Evolutionary conservation across 2,329 filamentous ascomycete species (phyloP).

Genomic region (Xylariaceae sp.): DNA sequence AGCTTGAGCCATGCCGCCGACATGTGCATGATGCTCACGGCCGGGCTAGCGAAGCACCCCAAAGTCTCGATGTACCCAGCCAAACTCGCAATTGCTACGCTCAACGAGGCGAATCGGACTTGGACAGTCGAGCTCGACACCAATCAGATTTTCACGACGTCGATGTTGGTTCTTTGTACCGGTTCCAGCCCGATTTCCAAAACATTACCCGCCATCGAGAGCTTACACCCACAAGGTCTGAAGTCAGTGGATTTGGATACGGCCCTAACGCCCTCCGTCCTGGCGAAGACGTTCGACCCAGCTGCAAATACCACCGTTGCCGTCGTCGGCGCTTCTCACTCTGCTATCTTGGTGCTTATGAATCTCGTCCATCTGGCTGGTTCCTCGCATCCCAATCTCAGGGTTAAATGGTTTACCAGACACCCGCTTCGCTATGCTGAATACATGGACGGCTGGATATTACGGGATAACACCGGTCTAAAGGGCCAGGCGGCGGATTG

Average conservation of each 20-base stretch:
- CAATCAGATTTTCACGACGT: conserved; percentile 34
- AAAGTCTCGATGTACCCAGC: conserved; percentile 37
- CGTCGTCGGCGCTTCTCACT: conserved; percentile 58
- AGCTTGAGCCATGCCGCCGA: conserved; percentile 53
- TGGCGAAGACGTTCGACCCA: conserved; percentile 37
- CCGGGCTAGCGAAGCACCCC: conserved; percentile 38
- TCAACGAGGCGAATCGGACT: conserved; percentile 29
- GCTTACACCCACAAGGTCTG: conserved; percentile 23
- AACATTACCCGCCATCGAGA: conserved; percentile 36
- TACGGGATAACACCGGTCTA: conserved; percentile 59
- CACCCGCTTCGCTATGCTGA: conserved; percentile 56
- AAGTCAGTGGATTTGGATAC: conserved; percentile 46
- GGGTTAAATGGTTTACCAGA: conserved; percentile 58
- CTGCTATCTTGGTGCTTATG: conserved; percentile 55
- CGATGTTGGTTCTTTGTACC: conserved; percentile 51
- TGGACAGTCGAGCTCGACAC: conserved; percentile 27
- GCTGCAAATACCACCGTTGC: conserved; percentile 41
- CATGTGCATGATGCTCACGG: conserved; percentile 41
- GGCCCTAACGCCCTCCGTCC: conserved; percentile 47
- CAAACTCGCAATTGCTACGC: conserved; percentile 35
- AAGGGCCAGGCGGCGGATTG: conserved; percentile 57
- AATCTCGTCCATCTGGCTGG: conserved; percentile 52
- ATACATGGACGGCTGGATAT: conserved; percentile 57
- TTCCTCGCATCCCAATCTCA: conserved; percentile 46
- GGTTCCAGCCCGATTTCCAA: conserved; percentile 46